These are phyloP conservation scores for Chalaropsis ovoidea DNA, from an alignment of 2,329 filamentous ascomycete species.

Conservation along the genomic window DNA sequence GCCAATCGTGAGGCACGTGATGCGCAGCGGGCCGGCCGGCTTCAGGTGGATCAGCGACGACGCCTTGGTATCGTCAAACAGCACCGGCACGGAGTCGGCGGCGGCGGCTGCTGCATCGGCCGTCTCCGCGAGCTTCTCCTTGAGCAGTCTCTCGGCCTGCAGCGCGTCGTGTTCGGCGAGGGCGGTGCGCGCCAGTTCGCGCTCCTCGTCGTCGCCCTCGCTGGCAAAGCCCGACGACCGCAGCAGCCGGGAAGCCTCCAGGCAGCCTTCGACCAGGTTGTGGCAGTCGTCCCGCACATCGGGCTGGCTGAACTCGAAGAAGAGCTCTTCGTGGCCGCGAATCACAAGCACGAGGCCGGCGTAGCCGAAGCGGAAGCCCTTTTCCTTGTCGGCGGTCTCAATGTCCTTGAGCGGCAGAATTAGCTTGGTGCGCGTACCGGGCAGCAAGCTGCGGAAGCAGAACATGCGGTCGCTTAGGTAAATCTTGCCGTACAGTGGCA, in stretches of 20 bases:
- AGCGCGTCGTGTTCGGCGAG: slow-evolving; percentile 72
- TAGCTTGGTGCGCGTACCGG: slow-evolving; percentile 82
- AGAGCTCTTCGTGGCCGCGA: slow-evolving; percentile 85
- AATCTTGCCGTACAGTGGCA: slow-evolving; percentile 91
- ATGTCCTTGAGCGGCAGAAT: slow-evolving; percentile 85
- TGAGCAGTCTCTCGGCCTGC: slow-evolving; percentile 36
- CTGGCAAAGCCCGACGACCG: slow-evolving; percentile 1
- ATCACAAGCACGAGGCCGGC: slow-evolving; percentile 88
- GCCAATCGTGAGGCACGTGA: slow-evolving; percentile 92
- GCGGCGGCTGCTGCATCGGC: too few relatives aligned
- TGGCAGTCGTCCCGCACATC: slow-evolving; percentile 81
- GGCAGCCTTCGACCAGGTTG: slow-evolving; percentile 15
- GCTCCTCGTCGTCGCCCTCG: slow-evolving; percentile 42
- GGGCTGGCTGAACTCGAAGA: slow-evolving; percentile 77
- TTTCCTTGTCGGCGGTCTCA: slow-evolving; percentile 88
- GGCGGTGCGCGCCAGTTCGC: slow-evolving; percentile 61
- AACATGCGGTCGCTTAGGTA: slow-evolving; percentile 83
- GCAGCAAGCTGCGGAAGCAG: slow-evolving; percentile 85
- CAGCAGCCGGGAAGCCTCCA: slow-evolving; percentile 12
- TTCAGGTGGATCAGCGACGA: slow-evolving; percentile 65
- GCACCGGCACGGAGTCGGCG: slow-evolving; percentile 58
- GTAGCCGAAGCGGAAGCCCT: slow-evolving; percentile 85
- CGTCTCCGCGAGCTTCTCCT: slow-evolving; percentile 1
- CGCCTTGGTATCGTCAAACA: slow-evolving; percentile 81
- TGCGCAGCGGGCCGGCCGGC: slow-evolving; percentile 63